Base-by-base conservation (phyloP, 306 rosid genomes). In the Astragalus glycyphyllos region DNA sequence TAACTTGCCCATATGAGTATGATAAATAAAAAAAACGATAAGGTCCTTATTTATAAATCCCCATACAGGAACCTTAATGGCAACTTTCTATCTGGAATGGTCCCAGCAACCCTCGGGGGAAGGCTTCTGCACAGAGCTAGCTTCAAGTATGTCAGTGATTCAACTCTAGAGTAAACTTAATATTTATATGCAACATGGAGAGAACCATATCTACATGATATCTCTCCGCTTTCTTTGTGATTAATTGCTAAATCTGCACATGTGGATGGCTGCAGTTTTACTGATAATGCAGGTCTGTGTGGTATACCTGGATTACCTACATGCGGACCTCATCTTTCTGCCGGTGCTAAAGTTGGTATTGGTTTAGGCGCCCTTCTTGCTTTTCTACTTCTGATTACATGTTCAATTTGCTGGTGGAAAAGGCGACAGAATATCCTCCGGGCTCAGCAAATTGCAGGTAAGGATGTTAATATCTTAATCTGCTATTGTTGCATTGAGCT, bases 41-140 rank as follows among this genome's bases (percentile, higher is more conserved):
- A 35, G 83, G 31, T 60, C 73, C 34, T 14, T 79, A 44, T 16
- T 73, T 73, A 40, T 20, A 74, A 70, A 15, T 67, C 45, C 69
- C 59, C 66, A 49, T 86, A 86, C 89, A 95, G 99, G 84, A 86
- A 87, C 84, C 91, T 91, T 37, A 95, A 95, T 83, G 76, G 96
- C 58, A 95, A 95, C 75, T 80, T 54, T 56, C 70, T 91, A 56
- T 86, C 92, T 6, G 97, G 99, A 74, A 86, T 82, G 83, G 96
- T 95, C 58, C 96, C 97, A 1, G 80, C 86, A 63, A 76, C 92
- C 44, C 83, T 95, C 3, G 99, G 88, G 34, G 97, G 92, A 78
- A 91, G 91, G 77, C 96, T 95, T 76, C 79, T 95, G 79, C 97
- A 95, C 78, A 84, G 96, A 80, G 99, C 96, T 74, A 95, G 99